Evolutionary conservation across 2,329 filamentous ascomycete species (phyloP), one percentile per base, ranked within the genome.

Genomic region (Alternaria ventricosa): DNA sequence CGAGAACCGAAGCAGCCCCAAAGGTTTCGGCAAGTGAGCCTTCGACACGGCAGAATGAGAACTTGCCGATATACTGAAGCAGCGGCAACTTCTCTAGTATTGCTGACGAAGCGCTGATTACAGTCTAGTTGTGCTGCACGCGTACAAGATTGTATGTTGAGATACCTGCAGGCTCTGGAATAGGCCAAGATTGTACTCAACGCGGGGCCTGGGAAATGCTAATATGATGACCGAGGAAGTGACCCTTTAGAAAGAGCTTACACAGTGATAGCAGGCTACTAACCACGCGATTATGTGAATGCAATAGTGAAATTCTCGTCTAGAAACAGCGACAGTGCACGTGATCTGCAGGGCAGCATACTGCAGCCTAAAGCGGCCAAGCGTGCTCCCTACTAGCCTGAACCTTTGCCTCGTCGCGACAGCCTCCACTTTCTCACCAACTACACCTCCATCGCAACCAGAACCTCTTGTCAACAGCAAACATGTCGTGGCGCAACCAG

Each of bases 401-500:
- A 62, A 59, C 55, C 23, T 63, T 60, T 55, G 60, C 56, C 56
- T 46, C 60, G 56, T 58, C 63, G 55, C 60, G 49, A 49, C 55
- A 41, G 49, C 64, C 62, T 60, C 60, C 55, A 58, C 61, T 57
- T 59, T 64, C 33, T 50, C 66, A 63, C 60, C 68, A 44, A 60
- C 54, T 55, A 53, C 49, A 53, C 20, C 20, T 53, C 9, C 49
- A 53, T 53, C 49, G 49, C 45, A 15, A 36, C 41, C 28, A 47
- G 53, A 65, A 60, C 65, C 61, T 71, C 41, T 57, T 30, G 12
- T 57, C 45, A 61, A 67, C 61, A 59, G 62, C 61, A 69, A 82
- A 49, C 45, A 90, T 90, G 88, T 82, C 88, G 79, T 90, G 88
- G 88, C 86, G 88, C 76, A 87, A 86, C 68, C 86, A 88, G 76